Percentiles rank a stretch among this genome's conserved stretches.
These are phyloP conservation scores for Psilocybe azurescens DNA, from an alignment of 768 basidiomycete species.

Conservation along the genomic window DNA sequence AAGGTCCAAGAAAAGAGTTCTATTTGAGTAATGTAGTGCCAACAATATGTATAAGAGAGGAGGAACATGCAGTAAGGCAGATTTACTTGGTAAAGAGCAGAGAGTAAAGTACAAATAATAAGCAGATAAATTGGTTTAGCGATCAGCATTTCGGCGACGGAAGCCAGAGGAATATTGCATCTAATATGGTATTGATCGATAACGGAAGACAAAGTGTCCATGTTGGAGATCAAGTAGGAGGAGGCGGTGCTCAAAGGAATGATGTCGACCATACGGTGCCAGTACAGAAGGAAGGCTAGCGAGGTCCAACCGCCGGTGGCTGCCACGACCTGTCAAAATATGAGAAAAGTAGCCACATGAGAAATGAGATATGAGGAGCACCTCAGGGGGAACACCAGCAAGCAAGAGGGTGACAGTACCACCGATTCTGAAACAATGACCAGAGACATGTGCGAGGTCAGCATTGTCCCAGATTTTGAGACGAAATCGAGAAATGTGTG, in stretches of 20 bases:
- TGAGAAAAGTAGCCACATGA: too few species aligned
- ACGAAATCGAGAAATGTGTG: conserved; percentile 2
- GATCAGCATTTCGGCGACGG: background rate
- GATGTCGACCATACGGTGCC: conserved; percentile 3
- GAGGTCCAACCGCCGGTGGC: conserved; percentile 8
- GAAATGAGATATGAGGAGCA: too few species aligned
- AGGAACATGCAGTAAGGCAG: background rate
- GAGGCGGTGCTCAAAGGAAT: background rate
- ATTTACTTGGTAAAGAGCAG: too few species aligned
- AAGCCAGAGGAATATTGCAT: background rate
- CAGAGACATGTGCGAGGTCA: conserved; percentile 19
- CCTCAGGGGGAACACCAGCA: conserved; percentile 29
- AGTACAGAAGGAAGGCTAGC: conserved; percentile 9
- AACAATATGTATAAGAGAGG: too few species aligned
- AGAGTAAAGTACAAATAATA: background rate
- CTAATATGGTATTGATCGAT: background rate
- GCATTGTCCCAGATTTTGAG: background rate
- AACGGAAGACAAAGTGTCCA: background rate
- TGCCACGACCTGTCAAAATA: conserved; percentile 17
- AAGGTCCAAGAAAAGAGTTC: too few species aligned
- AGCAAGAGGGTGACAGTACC: conserved; percentile 35
- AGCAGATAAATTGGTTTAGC: background rate
- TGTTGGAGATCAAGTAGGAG: background rate
- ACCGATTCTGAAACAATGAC: conserved; percentile 41
- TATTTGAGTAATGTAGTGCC: too few species aligned